Conservation (phyloP, 2,329 filamentous ascomycete species). For the Nigrospora oryzae region DNA sequence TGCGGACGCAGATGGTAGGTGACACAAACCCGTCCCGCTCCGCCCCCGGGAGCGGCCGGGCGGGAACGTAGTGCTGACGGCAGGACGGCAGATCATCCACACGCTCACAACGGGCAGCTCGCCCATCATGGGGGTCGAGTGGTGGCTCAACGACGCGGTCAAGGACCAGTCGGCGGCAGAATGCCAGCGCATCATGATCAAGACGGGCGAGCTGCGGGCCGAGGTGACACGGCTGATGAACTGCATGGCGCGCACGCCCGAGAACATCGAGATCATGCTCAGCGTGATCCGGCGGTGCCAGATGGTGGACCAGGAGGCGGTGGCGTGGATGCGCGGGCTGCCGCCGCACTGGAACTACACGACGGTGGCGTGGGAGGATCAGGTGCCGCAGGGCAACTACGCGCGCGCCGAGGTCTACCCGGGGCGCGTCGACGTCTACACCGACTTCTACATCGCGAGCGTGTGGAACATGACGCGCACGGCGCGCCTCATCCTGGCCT, state of each 20-base stretch:
- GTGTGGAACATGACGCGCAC: slow-evolving; percentile 48
- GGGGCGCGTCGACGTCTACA: slow-evolving; percentile 50
- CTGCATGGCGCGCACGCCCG: slow-evolving; percentile 33
- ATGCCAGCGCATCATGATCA: slow-evolving; percentile 44
- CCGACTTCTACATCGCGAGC: slow-evolving; percentile 49
- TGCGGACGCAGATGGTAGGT: slow-evolving; percentile 51
- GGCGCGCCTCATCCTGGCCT: slow-evolving; percentile 44
- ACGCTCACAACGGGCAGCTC: slow-evolving; percentile 43
- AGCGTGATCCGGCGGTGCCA: slow-evolving; percentile 44
- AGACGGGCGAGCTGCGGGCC: slow-evolving; percentile 45
- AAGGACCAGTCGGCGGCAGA: slow-evolving; percentile 38
- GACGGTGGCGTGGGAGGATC: slow-evolving; percentile 49
- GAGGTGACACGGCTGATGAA: slow-evolving; percentile 43
- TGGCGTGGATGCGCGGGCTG: slow-evolving; percentile 40
- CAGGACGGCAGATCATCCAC: slow-evolving; percentile 40
- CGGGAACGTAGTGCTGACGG: no score
- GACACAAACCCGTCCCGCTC: no score
- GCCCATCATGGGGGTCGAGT: slow-evolving; percentile 45
- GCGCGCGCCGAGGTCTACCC: slow-evolving; percentile 47
- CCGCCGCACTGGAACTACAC: slow-evolving; percentile 41
- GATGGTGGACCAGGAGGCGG: slow-evolving; percentile 41
- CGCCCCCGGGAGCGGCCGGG: no score
- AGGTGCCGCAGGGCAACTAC: slow-evolving; percentile 43
- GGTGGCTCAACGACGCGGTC: slow-evolving; percentile 49
- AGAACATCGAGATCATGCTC: slow-evolving; percentile 41